Evolutionary conservation across 2,329 filamentous ascomycete genomes (phyloP).

Genomic region (Penicillium sp.): DNA sequence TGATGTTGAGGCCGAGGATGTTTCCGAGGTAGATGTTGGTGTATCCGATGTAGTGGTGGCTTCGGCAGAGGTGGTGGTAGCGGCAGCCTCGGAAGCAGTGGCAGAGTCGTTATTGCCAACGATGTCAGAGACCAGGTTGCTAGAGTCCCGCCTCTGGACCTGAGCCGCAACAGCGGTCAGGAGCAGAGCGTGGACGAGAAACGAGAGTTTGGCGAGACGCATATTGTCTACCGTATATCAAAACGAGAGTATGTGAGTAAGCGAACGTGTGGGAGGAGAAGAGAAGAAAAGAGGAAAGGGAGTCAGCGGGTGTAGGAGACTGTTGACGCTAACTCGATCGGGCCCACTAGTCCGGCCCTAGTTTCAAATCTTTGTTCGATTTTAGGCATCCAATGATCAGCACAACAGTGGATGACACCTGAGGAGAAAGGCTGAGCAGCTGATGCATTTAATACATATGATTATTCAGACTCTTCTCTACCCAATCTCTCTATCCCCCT

Average conservation of each 20-base stretch:
- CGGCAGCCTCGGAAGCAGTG: constrained; percentile 2
- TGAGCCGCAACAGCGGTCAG: constrained; percentile 34
- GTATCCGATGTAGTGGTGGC: constrained; percentile 18
- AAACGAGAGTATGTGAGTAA: not conserved
- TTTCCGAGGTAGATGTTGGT: no score
- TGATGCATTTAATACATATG: not conserved
- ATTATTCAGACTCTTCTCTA: not conserved
- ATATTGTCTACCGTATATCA: constrained; percentile 21
- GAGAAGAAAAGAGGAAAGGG: constrained; percentile 7
- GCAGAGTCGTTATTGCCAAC: constrained; percentile 6
- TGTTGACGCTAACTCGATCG: constrained; percentile 9
- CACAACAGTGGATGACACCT: no score
- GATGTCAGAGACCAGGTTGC: constrained; percentile 14
- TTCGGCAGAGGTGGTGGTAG: constrained; percentile 12
- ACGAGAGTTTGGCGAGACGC: constrained; percentile 33
- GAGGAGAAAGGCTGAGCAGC: not conserved
- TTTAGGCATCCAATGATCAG: constrained; percentile 7
- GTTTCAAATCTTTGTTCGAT: constrained; percentile 7
- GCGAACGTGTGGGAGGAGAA: not conserved
- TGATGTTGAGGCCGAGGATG: not conserved
- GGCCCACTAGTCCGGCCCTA: constrained; percentile 13
- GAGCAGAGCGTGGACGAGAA: constrained; percentile 35
- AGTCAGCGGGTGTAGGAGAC: constrained; percentile 5
- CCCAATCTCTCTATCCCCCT: not conserved
- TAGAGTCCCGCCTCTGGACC: constrained; percentile 8